A percentile compares a stretch with the other conserved stretches of the same genome.
Evolutionary conservation across 768 basidiomycete genomes (phyloP).

Genomic region (Hericium rajendrae): DNA sequence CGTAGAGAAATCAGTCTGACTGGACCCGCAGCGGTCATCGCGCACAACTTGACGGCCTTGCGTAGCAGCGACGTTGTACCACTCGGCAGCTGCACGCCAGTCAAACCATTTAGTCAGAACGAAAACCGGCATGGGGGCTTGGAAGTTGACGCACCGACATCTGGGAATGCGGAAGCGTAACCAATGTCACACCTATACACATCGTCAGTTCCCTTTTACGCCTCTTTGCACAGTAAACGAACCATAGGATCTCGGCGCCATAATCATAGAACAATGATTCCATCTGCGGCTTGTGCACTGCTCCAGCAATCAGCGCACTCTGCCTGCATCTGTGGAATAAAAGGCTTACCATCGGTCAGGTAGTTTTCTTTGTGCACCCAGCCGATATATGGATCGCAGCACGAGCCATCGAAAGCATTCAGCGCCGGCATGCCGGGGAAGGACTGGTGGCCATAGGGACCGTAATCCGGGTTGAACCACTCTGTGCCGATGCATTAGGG

Average conservation of each 20-base stretch:
- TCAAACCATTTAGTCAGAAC: background rate
- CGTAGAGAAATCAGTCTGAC: constrained; percentile 11
- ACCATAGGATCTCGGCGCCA: constrained; percentile 12
- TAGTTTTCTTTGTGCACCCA: constrained; percentile 39
- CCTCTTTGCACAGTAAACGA: constrained; percentile 35
- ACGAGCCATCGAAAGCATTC: constrained; percentile 24
- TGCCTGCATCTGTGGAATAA: background rate
- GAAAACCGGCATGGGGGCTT: too few relatives aligned
- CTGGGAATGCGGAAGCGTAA: background rate
- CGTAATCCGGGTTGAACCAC: constrained; percentile 46
- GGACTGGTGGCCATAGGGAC: constrained; percentile 34
- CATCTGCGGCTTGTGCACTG: constrained; percentile 39
- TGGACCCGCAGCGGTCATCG: constrained; percentile 11
- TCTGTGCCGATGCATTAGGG: constrained; percentile 8
- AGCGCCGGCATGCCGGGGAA: constrained; percentile 48
- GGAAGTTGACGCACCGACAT: background rate
- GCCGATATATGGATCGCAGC: constrained; percentile 46
- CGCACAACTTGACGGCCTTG: constrained; percentile 12
- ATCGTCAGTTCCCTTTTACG: background rate
- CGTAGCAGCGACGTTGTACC: constrained; percentile 11
- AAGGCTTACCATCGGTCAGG: constrained; percentile 26
- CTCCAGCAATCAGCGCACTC: background rate
- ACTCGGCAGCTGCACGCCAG: constrained; percentile 1
- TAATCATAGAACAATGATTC: constrained; percentile 16
- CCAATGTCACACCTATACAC: background rate